Percentiles rank a stretch among this genome's conserved stretches.
phyloP scores from a whole-genome alignment of 176 grass and related monocot genomes.

The Aegilops sharonensis region DNA sequence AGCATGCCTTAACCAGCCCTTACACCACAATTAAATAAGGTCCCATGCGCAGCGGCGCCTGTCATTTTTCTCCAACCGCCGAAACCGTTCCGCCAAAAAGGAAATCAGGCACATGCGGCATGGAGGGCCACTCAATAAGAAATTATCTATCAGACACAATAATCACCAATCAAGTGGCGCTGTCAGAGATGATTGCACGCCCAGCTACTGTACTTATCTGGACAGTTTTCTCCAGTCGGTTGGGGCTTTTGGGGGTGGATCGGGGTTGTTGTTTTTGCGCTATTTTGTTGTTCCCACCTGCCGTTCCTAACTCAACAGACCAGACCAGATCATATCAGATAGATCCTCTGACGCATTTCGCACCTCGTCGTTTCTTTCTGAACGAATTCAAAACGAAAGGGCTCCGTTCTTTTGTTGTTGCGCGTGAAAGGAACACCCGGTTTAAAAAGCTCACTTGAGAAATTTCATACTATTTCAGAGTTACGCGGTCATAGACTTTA shows the following conservation, averaged over 20 bases:
- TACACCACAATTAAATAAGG: background rate
- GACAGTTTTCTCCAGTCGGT: background rate
- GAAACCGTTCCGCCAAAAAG: background rate
- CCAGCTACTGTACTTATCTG: constrained; percentile 4
- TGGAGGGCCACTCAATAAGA: background rate
- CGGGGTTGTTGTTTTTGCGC: constrained; percentile 11
- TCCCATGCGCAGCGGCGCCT: background rate
- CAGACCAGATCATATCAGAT: background rate
- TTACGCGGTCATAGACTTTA: too few relatives aligned
- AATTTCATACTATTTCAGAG: too few relatives aligned
- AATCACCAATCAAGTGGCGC: background rate
- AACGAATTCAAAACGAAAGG: background rate
- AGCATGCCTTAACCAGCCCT: constrained; percentile 13
- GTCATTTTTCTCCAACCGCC: constrained; percentile 30
- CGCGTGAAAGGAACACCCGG: background rate
- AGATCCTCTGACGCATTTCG: background rate
- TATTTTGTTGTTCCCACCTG: constrained; percentile 50
- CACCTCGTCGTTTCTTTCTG: background rate
- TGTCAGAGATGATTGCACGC: constrained; percentile 13
- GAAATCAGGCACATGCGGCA: background rate
- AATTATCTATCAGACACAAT: background rate
- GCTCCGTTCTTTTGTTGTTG: background rate
- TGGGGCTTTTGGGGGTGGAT: constrained; percentile 24
- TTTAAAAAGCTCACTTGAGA: background rate
- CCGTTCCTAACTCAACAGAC: constrained; percentile 37